Evolutionary conservation across 1,284 basidiomycete genomes (phyloP).

Genomic region (Cryptococcus sp.): DNA sequence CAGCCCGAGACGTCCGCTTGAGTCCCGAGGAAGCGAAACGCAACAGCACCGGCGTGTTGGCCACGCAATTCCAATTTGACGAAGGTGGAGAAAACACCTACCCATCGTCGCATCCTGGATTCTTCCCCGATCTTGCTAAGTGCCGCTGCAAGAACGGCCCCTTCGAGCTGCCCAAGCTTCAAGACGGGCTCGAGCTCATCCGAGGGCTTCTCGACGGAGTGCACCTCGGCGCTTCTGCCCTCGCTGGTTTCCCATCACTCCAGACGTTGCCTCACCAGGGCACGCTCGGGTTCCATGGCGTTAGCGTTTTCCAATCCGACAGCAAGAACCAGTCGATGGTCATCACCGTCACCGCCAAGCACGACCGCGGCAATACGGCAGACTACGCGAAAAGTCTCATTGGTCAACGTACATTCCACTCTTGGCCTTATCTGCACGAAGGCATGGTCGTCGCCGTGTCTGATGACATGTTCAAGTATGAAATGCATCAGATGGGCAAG

Average conservation of each 20-base stretch:
- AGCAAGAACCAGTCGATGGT: constrained; percentile 91
- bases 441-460: constrained; percentile 84
- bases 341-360: constrained; percentile 75
- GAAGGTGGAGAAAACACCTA: constrained; percentile 67
- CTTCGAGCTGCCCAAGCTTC: constrained; percentile 82
- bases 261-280: constrained; percentile 83
- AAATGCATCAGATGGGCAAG: constrained; percentile 63
- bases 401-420: constrained; percentile 75
- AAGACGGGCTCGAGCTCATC: constrained; percentile 78
- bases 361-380: constrained; percentile 68
- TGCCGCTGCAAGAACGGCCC: constrained; percentile 76
- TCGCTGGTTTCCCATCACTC: constrained; percentile 95
- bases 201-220: constrained; percentile 88
- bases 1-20: constrained; percentile 74
- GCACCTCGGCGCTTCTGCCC: constrained; percentile 76
- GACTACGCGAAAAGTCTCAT: constrained; percentile 75
- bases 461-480: constrained; percentile 85
- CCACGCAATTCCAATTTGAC: constrained; percentile 76
- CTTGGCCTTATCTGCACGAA: constrained; percentile 95
- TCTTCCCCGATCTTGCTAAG: constrained; percentile 87
- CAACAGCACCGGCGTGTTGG: constrained; percentile 73
- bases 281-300: constrained; percentile 77
- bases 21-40: constrained; percentile 74
- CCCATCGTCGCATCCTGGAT: constrained; percentile 87
- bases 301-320: constrained; percentile 91